Base-by-base conservation (phyloP, 305 asterid species). In the Solanum chacoense region DNA sequence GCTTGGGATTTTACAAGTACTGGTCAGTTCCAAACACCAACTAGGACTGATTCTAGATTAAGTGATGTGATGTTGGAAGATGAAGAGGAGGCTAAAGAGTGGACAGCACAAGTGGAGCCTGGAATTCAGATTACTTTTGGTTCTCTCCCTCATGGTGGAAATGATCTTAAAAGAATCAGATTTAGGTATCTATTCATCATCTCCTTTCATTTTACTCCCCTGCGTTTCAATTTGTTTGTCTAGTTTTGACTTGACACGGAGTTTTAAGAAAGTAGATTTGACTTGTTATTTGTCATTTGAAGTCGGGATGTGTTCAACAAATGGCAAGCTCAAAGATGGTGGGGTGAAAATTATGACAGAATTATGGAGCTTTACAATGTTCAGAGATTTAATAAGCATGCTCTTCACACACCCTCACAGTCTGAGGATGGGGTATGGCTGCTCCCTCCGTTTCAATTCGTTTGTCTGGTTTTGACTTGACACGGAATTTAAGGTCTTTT, bases 251-350 rank as follows among this genome's bases (percentile, higher is more conserved):
- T 67, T 67, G 74, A 26, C 1, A 67, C 18, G 16, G 1, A 11
- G 9, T 24, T 67, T 45, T 63, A 67, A 67, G 16, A 67, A 67
- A 24, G 32, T 50, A 50, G 34, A 29, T 1, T 50, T 83, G 89
- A 73, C 80, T 83, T 77, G 87, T 88, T 28, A 83, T 11, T 55
- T 55, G 65, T 55, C 9, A 88, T 80, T 3, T 91, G 94, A 91
- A 98, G 99, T 94, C 99, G 99, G 31, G 99, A 98, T 88, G 92
- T 94, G 98, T 98, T 96, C 90, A 91, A 96, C 93, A 98, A 98
- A 91, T 95, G 98, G 98, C 94, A 98, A 95, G 99, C 99, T 59
- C 99, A 98, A 87, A 92, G 98, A 90, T 98, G 99, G 99, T 98
- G 99, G 99, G 99, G 96, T 6, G 99, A 98, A 88, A 98, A 98